phyloP scores from a whole-genome alignment of 2,329 filamentous ascomycete genomes.

The Phyllosticta capitalensis region DNA sequence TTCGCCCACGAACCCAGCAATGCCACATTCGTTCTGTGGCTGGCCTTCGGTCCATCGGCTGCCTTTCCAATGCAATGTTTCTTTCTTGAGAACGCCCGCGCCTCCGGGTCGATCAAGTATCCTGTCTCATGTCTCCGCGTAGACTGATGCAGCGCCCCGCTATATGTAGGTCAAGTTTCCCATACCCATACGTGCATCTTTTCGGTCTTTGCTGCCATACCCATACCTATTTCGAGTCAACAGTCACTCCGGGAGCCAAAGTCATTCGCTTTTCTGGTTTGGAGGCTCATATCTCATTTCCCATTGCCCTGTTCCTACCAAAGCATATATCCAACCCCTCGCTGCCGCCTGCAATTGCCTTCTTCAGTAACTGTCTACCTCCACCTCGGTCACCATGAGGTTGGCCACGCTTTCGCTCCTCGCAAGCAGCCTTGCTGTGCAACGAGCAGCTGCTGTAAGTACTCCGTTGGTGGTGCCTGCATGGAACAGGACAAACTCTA shows the following conservation, averaged over 20 bases:
- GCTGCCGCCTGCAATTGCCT: slow-evolving; percentile 16
- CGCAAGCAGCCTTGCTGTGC: slow-evolving; percentile 36
- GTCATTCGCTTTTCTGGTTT: slow-evolving; percentile 30
- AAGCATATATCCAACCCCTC: slow-evolving; percentile 14
- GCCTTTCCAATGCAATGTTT: not conserved
- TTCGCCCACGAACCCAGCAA: not conserved
- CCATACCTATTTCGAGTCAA: slow-evolving; percentile 3
- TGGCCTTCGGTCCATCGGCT: not conserved
- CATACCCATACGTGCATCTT: not conserved
- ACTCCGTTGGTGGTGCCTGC: slow-evolving; percentile 18
- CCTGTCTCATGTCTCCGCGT: not conserved
- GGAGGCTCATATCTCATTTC: slow-evolving; percentile 19
- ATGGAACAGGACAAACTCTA: not conserved
- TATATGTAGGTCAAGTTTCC: slow-evolving; percentile 5
- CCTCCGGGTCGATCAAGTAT: not conserved
- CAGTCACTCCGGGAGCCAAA: slow-evolving; percentile 17
- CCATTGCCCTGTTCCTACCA: slow-evolving; percentile 5
- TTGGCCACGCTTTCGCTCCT: slow-evolving; percentile 32
- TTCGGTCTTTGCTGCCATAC: slow-evolving; percentile 1
- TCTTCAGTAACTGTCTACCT: slow-evolving; percentile 9
- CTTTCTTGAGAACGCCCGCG: not conserved
- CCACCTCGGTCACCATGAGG: slow-evolving; percentile 32
- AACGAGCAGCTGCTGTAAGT: slow-evolving; percentile 35
- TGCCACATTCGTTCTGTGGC: not conserved
- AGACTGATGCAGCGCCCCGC: not conserved